phyloP scores from a whole-genome alignment of 352 stramenopile species.

The Globisporangium iwayamae region DNA sequence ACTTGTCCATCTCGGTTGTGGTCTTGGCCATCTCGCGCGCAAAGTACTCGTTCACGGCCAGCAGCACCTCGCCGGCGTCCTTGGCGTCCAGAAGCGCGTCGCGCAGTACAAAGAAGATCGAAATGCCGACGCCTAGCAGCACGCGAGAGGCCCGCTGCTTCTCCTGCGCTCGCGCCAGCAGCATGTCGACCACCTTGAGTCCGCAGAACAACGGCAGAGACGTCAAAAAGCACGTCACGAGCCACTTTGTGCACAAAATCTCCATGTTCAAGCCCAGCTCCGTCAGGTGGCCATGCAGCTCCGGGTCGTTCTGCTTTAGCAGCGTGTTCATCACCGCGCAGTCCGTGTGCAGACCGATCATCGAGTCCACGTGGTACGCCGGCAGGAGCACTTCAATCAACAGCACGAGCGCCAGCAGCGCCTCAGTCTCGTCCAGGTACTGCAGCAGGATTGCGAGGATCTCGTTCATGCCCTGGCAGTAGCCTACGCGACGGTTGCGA shows the following conservation, averaged over 20 bases:
- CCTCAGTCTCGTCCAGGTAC: slow-evolving; percentile 60
- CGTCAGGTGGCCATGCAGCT: slow-evolving; percentile 66
- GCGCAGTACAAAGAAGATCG: slow-evolving; percentile 72
- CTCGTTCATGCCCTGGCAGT: slow-evolving; percentile 88
- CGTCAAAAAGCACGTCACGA: slow-evolving; percentile 84
- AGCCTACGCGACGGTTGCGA: slow-evolving; percentile 72
- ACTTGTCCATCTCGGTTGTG: slow-evolving; percentile 62
- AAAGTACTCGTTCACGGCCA: slow-evolving; percentile 81
- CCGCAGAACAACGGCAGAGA: slow-evolving; percentile 64
- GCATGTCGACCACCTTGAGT: slow-evolving; percentile 79
- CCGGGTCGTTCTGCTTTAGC: slow-evolving; percentile 69
- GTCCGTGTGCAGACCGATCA: slow-evolving; percentile 82
- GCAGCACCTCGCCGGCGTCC: slow-evolving; percentile 73
- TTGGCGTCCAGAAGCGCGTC: slow-evolving; percentile 57
- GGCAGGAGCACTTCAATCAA: slow-evolving; percentile 75
- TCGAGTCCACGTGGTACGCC: slow-evolving; percentile 80
- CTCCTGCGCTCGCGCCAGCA: slow-evolving; percentile 56
- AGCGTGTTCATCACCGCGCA: slow-evolving; percentile 81
- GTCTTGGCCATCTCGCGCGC: slow-evolving; percentile 67
- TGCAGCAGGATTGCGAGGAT: slow-evolving; percentile 69
- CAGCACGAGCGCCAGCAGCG: slow-evolving; percentile 56
- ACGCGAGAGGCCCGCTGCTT: slow-evolving; percentile 68
- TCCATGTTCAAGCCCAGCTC: slow-evolving; percentile 85
- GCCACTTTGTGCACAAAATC: slow-evolving; percentile 85
- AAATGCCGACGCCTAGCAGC: slow-evolving; percentile 67